Evolutionary conservation across 2,329 filamentous ascomycete genomes (phyloP).

Genomic region (Claviceps monticola): DNA sequence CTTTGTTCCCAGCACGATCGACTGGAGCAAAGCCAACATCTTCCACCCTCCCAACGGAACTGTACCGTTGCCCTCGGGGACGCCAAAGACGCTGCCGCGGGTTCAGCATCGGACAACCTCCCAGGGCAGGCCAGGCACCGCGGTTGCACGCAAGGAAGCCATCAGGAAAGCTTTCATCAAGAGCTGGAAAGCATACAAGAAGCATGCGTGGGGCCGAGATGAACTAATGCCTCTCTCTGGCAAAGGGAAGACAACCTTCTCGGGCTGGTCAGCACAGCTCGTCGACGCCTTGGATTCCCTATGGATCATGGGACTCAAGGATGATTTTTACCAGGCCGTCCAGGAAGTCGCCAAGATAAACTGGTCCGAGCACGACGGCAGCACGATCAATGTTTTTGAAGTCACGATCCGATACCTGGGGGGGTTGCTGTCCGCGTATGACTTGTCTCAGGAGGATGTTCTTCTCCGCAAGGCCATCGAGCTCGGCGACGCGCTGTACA

Average conservation of each 20-base stretch:
- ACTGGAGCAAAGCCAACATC: slow-evolving; percentile 22
- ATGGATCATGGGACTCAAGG: slow-evolving; percentile 43
- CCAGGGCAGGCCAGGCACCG: slow-evolving; percentile 19
- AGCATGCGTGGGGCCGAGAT: slow-evolving; percentile 41
- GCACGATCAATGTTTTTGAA: slow-evolving; percentile 44
- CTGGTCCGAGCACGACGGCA: slow-evolving; percentile 32
- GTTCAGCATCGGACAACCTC: slow-evolving; percentile 27
- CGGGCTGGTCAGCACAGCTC: slow-evolving; percentile 43
- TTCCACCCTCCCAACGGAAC: slow-evolving; percentile 19
- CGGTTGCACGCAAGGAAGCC: slow-evolving; percentile 17
- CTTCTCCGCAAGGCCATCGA: slow-evolving; percentile 38
- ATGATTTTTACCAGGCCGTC: slow-evolving; percentile 41
- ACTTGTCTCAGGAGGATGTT: slow-evolving; percentile 31
- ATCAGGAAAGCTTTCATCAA: slow-evolving; percentile 27
- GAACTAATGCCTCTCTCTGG: slow-evolving; percentile 38
- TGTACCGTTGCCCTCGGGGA: slow-evolving; percentile 21
- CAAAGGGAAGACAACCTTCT: slow-evolving; percentile 32
- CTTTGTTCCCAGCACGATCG: slow-evolving; percentile 23
- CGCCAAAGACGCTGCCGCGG: slow-evolving; percentile 20
- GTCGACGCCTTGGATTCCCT: slow-evolving; percentile 46
- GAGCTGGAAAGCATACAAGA: slow-evolving; percentile 38
- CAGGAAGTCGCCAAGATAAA: slow-evolving; percentile 35
- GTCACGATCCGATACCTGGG: slow-evolving; percentile 44
- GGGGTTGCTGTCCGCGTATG: slow-evolving; percentile 37
- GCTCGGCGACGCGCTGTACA: slow-evolving; percentile 38